These are phyloP conservation scores for Hygrophila difformis DNA, from an alignment of 257 asterid species.

Conservation along the genomic window DNA sequence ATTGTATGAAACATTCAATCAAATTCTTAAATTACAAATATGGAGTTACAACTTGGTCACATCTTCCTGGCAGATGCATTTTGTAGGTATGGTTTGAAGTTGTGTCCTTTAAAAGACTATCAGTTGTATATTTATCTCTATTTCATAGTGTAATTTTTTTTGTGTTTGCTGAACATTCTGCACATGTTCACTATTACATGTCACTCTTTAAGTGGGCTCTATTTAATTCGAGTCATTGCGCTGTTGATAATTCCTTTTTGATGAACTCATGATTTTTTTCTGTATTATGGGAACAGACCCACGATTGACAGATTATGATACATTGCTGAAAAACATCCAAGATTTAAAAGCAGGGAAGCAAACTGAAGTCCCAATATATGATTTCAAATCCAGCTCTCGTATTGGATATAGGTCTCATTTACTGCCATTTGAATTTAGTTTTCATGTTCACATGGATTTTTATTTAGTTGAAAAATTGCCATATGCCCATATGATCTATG, in stretches of 20 bases:
- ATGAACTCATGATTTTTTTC: conserved; percentile 14
- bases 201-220: background rate
- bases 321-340: conserved; percentile 75
- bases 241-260: background rate
- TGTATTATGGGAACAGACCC: conserved; percentile 56
- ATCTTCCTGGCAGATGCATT: background rate
- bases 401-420: conserved; percentile 73
- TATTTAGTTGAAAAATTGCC: conserved; percentile 4
- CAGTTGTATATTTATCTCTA: background rate
- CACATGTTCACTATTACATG: background rate
- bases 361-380: conserved; percentile 85
- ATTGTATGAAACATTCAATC: background rate
- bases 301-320: conserved; percentile 93
- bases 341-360: conserved; percentile 74
- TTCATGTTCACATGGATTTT: conserved; percentile 3
- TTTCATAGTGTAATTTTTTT: background rate
- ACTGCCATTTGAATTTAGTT: conserved; percentile 14
- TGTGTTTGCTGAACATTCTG: background rate
- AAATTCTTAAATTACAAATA: background rate
- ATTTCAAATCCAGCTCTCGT: conserved; percentile 94
- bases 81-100: background rate
- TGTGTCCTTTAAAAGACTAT: background rate
- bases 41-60: background rate
- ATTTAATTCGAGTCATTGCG: no score
- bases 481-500: no score